Evolutionary conservation across 306 rosid species (phyloP).

Genomic region (Phaseolus lunatus): DNA sequence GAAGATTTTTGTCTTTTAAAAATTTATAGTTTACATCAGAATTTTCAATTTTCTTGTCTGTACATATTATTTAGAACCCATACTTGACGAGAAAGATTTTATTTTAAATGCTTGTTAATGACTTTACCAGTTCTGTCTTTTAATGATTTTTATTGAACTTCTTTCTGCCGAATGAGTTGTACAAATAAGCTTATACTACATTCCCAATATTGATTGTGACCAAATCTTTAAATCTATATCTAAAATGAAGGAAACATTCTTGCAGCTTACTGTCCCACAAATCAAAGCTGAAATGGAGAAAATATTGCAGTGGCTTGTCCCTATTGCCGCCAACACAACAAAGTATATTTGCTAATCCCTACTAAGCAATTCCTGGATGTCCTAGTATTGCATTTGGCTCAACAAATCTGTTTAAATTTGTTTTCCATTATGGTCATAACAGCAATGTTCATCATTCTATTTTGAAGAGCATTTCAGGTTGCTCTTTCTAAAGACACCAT

Average conservation of each 20-base stretch:
- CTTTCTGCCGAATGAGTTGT: conserved; percentile 22
- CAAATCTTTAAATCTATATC: conserved; percentile 31
- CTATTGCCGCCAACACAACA: conserved; percentile 89
- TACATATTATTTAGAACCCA: neutral
- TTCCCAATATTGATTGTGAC: conserved; percentile 32
- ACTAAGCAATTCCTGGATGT: conserved; percentile 2
- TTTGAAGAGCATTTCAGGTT: conserved; percentile 18
- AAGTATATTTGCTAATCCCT: conserved; percentile 64
- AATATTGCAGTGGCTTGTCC: conserved; percentile 93
- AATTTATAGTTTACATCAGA: neutral
- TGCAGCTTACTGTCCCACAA: conserved; percentile 88
- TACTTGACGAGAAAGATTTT: neutral
- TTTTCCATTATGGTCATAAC: conserved; percentile 25
- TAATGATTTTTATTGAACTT: conserved; percentile 34
- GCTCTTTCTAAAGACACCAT: conserved; percentile 17
- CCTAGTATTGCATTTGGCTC: conserved; percentile 36
- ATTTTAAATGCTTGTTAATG: conserved; percentile 29
- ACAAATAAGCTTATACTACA: conserved; percentile 5
- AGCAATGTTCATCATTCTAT: neutral
- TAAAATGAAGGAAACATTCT: conserved; percentile 43
- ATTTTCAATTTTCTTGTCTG: conserved; percentile 13
- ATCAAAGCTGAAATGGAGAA: conserved; percentile 98
- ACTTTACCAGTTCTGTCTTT: conserved; percentile 3
- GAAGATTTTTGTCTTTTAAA: neutral
- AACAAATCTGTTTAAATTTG: conserved; percentile 33